Conservation (phyloP, 192 early-diverging fungal species). For the Backusella circina region DNA sequence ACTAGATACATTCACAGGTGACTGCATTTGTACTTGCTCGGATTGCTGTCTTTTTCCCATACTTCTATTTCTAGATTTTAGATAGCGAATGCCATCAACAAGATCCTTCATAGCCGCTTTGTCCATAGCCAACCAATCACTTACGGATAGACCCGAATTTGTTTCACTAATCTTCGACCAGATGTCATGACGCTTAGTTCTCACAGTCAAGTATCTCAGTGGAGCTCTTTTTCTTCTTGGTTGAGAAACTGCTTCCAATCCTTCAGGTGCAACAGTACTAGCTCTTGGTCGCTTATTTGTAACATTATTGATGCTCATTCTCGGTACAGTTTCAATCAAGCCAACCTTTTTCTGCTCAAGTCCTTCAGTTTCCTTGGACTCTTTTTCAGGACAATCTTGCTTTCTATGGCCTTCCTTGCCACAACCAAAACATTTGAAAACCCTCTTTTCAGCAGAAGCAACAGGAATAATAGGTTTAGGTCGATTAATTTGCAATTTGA, state of each 20-base stretch:
- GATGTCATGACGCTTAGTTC: neutral
- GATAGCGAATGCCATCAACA: neutral
- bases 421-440: no score
- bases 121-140: neutral
- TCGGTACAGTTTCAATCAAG: neutral
- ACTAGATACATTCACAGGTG: neutral
- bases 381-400: no score
- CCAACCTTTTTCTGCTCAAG: no score
- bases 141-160: neutral
- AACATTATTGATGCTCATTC: neutral
- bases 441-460: no score
- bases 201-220: neutral
- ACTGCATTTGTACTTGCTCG: neutral
- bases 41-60: neutral
- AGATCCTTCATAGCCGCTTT: neutral
- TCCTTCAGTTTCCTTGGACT: neutral
- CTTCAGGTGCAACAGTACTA: neutral
- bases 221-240: neutral
- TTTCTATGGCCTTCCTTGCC: no score
- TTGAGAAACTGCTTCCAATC: neutral
- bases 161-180: neutral
- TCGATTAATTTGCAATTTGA: neutral
- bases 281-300: neutral
- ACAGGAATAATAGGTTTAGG: no score
- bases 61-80: neutral